Conservation (phyloP, 148 eudicot genomes). For the Simmondsia chinensis region DNA sequence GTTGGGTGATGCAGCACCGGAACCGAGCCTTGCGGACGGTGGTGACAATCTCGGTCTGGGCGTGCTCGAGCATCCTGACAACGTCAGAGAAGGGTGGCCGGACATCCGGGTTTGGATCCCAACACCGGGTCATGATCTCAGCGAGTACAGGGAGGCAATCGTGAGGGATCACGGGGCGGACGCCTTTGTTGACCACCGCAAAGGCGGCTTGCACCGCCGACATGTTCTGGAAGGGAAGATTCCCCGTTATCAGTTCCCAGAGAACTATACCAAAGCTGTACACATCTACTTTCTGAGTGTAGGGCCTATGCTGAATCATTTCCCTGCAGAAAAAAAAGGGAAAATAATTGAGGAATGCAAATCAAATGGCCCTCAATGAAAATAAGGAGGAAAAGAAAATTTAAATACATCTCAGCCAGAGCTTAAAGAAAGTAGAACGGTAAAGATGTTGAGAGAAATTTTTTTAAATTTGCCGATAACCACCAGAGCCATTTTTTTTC, state of each 20-base stretch:
- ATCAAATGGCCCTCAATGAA: too few species aligned
- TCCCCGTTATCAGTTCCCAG: slow-evolving; percentile 67
- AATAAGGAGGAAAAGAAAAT: too few species aligned
- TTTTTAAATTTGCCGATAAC: too few species aligned
- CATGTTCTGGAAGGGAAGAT: slow-evolving; percentile 59
- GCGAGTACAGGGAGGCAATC: slow-evolving; percentile 49
- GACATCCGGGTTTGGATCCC: slow-evolving; percentile 50
- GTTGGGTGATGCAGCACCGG: slow-evolving; percentile 10
- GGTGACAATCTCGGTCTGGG: slow-evolving; percentile 8
- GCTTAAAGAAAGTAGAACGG: too few species aligned
- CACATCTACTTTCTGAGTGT: slow-evolving; percentile 63
- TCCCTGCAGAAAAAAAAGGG: too few species aligned
- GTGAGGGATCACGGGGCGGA: slow-evolving; percentile 47
- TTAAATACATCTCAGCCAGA: too few species aligned
- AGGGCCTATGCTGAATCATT: slow-evolving; percentile 52
- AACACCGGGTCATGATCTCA: slow-evolving; percentile 55
- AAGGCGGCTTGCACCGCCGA: slow-evolving; percentile 71
- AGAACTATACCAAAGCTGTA: slow-evolving; percentile 70
- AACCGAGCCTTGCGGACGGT: slow-evolving; percentile 10
- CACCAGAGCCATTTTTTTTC: too few species aligned
- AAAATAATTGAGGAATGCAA: too few species aligned
- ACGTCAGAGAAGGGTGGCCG: slow-evolving; percentile 72
- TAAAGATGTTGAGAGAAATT: too few species aligned
- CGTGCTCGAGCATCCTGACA: slow-evolving; percentile 53
- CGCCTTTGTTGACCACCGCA: slow-evolving; percentile 68